Evolutionary conservation across 2,329 filamentous ascomycete genomes (phyloP).

Genomic region (Epichloe festucae): DNA sequence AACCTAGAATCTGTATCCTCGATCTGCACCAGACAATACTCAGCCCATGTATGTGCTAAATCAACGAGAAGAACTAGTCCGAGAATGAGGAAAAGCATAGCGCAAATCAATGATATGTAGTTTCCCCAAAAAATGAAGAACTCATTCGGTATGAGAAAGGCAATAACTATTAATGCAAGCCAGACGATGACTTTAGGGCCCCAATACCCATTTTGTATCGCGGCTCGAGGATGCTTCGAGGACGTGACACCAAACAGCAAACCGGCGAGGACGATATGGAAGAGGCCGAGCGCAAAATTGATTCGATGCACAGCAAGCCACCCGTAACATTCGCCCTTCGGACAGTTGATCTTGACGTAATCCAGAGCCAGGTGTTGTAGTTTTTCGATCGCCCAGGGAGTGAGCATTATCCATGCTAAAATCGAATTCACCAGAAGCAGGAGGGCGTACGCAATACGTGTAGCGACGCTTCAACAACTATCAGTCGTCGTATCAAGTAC

Average conservation of each 20-base stretch:
- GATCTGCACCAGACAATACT: constrained; percentile 89
- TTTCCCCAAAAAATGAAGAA: constrained; percentile 94
- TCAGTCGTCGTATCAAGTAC: background rate
- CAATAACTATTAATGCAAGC: constrained; percentile 74
- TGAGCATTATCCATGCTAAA: constrained; percentile 97
- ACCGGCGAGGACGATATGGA: constrained; percentile 77
- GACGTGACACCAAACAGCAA: constrained; percentile 77
- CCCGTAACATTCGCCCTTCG: constrained; percentile 81
- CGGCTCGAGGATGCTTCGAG: constrained; percentile 76
- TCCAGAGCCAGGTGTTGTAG: constrained; percentile 83
- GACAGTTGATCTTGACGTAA: constrained; percentile 90
- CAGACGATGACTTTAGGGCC: constrained; percentile 88
- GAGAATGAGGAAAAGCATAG: constrained; percentile 86
- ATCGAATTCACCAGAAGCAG: constrained; percentile 95
- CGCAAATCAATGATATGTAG: constrained; percentile 77
- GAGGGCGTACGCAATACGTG: constrained; percentile 89
- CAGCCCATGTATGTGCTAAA: constrained; percentile 91
- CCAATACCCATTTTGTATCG: constrained; percentile 97
- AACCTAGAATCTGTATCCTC: constrained; percentile 72
- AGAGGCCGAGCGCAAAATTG: constrained; percentile 91
- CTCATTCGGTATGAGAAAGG: constrained; percentile 86
- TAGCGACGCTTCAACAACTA: constrained; percentile 58
- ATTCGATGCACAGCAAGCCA: constrained; percentile 96
- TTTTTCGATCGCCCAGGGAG: constrained; percentile 94
- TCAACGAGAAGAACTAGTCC: constrained; percentile 89